A percentile compares a stretch with the other conserved stretches of the same genome.
Conservation (phyloP, 106 monocot genomes). For the Dioscorea dumetorum region DNA sequence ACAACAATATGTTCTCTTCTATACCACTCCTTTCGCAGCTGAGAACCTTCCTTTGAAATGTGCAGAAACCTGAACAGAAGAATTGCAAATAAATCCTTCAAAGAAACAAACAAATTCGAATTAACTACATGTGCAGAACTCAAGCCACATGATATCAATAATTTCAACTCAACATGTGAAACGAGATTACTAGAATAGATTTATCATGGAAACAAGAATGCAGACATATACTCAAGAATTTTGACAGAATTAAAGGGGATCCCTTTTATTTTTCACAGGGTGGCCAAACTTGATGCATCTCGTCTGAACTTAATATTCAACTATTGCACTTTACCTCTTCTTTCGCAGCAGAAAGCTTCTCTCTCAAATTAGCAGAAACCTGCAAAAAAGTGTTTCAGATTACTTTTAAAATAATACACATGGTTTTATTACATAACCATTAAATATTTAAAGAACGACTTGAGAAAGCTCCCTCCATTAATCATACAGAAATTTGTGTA, state of each 20-base stretch:
- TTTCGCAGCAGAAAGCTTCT: slow-evolving; percentile 29
- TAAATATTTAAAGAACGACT: too few species aligned
- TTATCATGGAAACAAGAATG: too few species aligned
- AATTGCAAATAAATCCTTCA: not conserved
- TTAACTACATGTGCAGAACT: not conserved
- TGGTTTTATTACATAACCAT: too few species aligned
- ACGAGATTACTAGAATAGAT: too few species aligned
- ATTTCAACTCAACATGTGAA: not conserved
- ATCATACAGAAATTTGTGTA: too few species aligned
- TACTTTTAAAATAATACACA: too few species aligned
- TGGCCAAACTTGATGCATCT: too few species aligned
- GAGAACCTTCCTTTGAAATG: slow-evolving; percentile 60
- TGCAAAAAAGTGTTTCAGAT: slow-evolving; percentile 1
- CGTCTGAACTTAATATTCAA: too few species aligned
- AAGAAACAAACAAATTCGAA: not conserved
- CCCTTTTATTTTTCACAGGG: not conserved
- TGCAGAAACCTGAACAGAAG: slow-evolving; percentile 36
- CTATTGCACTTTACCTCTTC: slow-evolving; percentile 19
- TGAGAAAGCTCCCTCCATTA: too few species aligned
- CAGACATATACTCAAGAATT: not conserved
- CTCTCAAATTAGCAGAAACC: slow-evolving; percentile 33
- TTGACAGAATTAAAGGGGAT: not conserved
- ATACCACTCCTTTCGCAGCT: slow-evolving; percentile 72
- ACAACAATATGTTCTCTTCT: not conserved
- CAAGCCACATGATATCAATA: not conserved